A percentile compares a stretch with the other conserved stretches of the same genome.
phyloP scores from a whole-genome alignment of 2,329 filamentous ascomycete genomes.

The Penicillium sp. region DNA sequence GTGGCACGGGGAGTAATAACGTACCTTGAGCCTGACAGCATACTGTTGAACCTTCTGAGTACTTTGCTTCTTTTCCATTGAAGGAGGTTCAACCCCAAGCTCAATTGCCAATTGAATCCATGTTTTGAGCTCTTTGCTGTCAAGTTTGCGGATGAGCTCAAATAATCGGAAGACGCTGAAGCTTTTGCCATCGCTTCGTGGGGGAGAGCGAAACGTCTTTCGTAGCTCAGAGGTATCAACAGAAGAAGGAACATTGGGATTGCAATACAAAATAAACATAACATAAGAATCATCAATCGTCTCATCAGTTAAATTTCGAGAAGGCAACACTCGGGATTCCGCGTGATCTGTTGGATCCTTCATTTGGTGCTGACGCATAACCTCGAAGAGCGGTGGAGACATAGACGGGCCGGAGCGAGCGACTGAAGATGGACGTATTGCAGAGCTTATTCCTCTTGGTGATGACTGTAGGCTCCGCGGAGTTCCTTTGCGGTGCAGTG shows the following conservation, averaged over 20 bases:
- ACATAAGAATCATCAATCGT: slow-evolving; percentile 79
- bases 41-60: slow-evolving; percentile 94
- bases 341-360: slow-evolving; percentile 36
- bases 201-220: slow-evolving; percentile 71
- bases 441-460: slow-evolving; percentile 31
- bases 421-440: slow-evolving; percentile 23
- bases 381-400: slow-evolving; percentile 38
- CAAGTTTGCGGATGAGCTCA: slow-evolving; percentile 71
- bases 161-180: slow-evolving; percentile 75
- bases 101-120: slow-evolving; percentile 84
- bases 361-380: slow-evolving; percentile 25
- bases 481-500: slow-evolving; percentile 36
- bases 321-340: slow-evolving; percentile 56
- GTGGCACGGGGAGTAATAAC: slow-evolving; percentile 12
- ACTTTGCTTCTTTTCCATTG: slow-evolving; percentile 76
- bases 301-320: slow-evolving; percentile 60
- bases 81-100: slow-evolving; percentile 81
- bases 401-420: slow-evolving; percentile 36
- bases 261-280: slow-evolving; percentile 82
- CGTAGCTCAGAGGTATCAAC: slow-evolving; percentile 66
- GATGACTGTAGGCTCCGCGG: slow-evolving; percentile 39
- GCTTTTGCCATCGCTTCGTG: slow-evolving; percentile 79
- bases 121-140: slow-evolving; percentile 79
- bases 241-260: slow-evolving; percentile 68
- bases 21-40: slow-evolving; percentile 81